Base-by-base conservation (phyloP, 192 early-diverging fungal species). In the Spizellomyces punctatus region DNA sequence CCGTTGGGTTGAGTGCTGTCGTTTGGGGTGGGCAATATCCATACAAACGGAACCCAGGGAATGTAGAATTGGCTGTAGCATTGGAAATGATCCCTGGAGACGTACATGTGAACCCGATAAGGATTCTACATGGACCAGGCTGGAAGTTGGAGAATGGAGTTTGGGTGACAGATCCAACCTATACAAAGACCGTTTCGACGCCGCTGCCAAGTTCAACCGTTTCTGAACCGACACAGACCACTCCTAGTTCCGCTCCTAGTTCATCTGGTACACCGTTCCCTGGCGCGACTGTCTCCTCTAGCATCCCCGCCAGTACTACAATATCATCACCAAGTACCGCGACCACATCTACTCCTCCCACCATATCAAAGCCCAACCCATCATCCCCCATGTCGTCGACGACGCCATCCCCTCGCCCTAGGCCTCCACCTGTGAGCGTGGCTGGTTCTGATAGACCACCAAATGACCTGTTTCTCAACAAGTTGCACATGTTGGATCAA, bases 11-110 rank as follows among this genome's bases (percentile, higher is more conserved):
- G 7, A 21, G 44, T n/a, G 64, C 64, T 17, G 27, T 66, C 10
- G n/a, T 66, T 14, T 66, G 64, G 64, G 64, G 64, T 10, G 64
- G 46, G 6, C 64, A 66, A 41, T 66, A 66, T 42, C 64, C 64
- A 8, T 36, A 36, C 27, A 36, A 36, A 3, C 27, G 3, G 27
- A 3, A 36, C 27, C 3, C 27, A 36, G 27, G 3, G 27, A 36
- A 36, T 36, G 27, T 36, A 3, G 1, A 36, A 36, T 0, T 36
- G 27, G 27, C 27, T 36, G 27, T 36, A 36, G 27, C 1, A 36
- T 2, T 36, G 27, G 27, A 36, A 36, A 36, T 36, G 27, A 36
- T 3, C 27, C 27, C 27, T 36, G 27, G 27, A 36, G 3, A 36
- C 27, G 27, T 36, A 3, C 27, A 36, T 36, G 1, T 36, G 27